Percentiles rank a stretch among this genome's conserved stretches.
These are phyloP conservation scores for Cladorrhinum sp. DNA, from an alignment of 2,329 filamentous ascomycete species.

Conservation along the genomic window DNA sequence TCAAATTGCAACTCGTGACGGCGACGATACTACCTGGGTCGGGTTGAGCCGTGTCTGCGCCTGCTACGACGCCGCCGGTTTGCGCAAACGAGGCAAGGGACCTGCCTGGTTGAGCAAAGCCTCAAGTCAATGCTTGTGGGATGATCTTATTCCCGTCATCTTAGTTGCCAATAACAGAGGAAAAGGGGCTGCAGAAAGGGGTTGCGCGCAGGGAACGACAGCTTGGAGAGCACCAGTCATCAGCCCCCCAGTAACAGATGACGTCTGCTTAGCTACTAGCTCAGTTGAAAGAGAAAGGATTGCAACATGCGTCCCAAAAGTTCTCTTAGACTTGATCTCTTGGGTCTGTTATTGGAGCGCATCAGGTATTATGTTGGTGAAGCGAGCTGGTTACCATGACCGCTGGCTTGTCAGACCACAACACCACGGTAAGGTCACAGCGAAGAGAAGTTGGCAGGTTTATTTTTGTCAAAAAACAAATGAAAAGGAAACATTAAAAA, in stretches of 20 bases:
- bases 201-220: constrained; percentile 2
- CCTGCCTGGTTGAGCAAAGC: constrained; percentile 7
- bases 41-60: constrained; percentile 30
- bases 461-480: constrained; percentile 20
- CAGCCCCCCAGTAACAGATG: not conserved
- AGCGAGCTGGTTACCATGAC: not conserved
- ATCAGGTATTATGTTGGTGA: not conserved
- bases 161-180: not conserved
- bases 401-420: not conserved
- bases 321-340: not conserved
- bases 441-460: not conserved
- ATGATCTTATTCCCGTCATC: constrained; percentile 2
- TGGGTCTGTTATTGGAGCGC: not conserved
- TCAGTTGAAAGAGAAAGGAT: not conserved
- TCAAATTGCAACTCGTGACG: constrained; percentile 26
- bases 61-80: constrained; percentile 16
- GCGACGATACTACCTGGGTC: constrained; percentile 26
- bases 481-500: not conserved
- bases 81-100: constrained; percentile 10
- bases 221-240: constrained; percentile 9
- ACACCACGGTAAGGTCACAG: not conserved
- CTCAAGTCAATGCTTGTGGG: not conserved
- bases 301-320: not conserved
- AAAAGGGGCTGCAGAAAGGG: constrained; percentile 1
- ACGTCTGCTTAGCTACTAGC: not conserved